Base-by-base conservation (phyloP, 2,329 filamentous ascomycete genomes). In the Eutypa lata region DNA sequence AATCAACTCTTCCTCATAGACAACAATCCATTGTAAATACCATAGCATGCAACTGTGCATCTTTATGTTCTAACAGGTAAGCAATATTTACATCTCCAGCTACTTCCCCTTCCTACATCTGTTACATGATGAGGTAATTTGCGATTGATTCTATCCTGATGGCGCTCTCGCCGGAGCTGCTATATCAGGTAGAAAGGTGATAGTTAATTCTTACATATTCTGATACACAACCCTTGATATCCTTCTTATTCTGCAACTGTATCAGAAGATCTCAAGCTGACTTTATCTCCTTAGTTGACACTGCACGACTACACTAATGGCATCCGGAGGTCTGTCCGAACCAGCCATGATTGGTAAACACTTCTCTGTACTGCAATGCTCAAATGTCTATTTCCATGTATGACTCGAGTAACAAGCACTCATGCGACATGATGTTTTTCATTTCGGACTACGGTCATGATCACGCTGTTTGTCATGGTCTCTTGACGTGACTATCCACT, bases 191-290 rank as follows among this genome's bases (percentile, higher is more conserved):
- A 77, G 81, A 76, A 71, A 83, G 73, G 78, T 96, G 91, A 96
- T 89, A 95, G 90, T 91, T 76, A 86, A 84, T 85, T 93, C 91
- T 96, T 96, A 96, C 91, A 96, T 96, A 96, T 96, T 90, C 91
- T 96, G 91, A 96, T 64, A 68, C 65, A 51, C 53, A 50, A 46
- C 38, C 7, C 48, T 48, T 51, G 38, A 47, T 33, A 49, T 54
- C 43, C 24, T 47, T 35, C 35, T 18, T 11, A 24, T n/a, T 8
- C 3, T 18, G 22, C 40, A 22, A 24, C 35, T 38, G 35, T 24
- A 51, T 47, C 8, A 42, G 16, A 31, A 54, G 51, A 37, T 35
- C 50, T 47, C 6, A 14, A 46, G 48, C 48, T 50, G 22, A 14
- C 35, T 21, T 22, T 53, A 5, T 14, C 42, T 16, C 22, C 5